Base-by-base conservation (phyloP, 1,284 basidiomycete species). In the Cutaneotrichosporon sp. region DNA sequence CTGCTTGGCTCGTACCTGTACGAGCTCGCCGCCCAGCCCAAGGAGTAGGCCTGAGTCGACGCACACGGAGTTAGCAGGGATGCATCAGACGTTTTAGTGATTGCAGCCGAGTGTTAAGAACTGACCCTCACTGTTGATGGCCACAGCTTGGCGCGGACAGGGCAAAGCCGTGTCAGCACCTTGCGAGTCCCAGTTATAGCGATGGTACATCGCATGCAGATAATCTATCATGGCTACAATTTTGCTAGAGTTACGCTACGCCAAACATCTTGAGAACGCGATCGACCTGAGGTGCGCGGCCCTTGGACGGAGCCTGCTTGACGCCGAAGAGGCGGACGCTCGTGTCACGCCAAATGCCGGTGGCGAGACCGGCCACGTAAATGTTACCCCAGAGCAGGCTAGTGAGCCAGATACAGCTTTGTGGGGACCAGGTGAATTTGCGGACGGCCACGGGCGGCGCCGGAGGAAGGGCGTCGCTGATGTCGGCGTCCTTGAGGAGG, bases 311-410 rank as follows among this genome's bases (percentile, higher is more conserved):
- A 22, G 87, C 81, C 64, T 91, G 89, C 70, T 90, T 91, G 54
- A 94, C 87, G 49, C 88, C 83, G 77, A 94, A 94, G 46, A 94
- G 74, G 22, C 87, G 83, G 17, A 93, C 88, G 41, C 83, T 85
- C 10, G 90, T 92, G 40, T 83, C 83, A 61, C 87, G 87, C 90
- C 90, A 93, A 36, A 90, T 83, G 8, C 88, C 88, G 5, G 52
- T 45, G 2, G 84, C 83, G 81, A 91, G 85, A 8, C 84, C 85
- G 37, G 84, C 84, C n/a, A 96, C 86, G 67, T 92, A 96, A 20
- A 92, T 83, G 68, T 92, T 89, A 40, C 91, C 91, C 90, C 91
- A 96, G 34, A 92, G 83, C 48, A 94, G 75, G 0, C 87, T 89
- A 9, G 89, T 88, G 43, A 93, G 79, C 91, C 91, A 94, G 12